phyloP scores from a whole-genome alignment of 208 protist genomes.

The Leishmania major region DNA sequence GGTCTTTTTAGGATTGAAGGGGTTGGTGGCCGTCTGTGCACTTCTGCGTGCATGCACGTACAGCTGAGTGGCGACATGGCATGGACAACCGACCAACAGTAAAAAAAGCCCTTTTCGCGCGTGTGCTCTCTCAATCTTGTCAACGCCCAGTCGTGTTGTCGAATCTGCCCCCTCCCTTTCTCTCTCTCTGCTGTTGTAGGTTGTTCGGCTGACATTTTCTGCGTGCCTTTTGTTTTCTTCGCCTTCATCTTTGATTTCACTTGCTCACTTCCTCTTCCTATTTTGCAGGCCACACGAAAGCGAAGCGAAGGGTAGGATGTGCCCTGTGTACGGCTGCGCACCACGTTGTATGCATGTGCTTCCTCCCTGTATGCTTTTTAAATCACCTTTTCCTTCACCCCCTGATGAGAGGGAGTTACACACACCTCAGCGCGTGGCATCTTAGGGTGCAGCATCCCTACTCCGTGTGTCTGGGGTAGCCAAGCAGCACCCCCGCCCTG shows the following conservation, averaged over 20 bases:
- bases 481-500: not conserved
- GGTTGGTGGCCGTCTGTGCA: not conserved
- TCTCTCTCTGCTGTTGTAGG: no score
- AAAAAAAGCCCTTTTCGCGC: not conserved
- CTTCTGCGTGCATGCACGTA: not conserved
- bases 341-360: not conserved
- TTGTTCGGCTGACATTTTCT: not conserved
- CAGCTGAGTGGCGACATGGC: not conserved
- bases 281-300: not conserved
- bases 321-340: not conserved
- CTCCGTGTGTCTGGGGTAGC: not conserved
- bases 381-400: not conserved
- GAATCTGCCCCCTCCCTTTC: not conserved
- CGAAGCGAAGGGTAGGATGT: not conserved
- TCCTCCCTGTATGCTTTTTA: not conserved
- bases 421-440: not conserved
- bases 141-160: not conserved
- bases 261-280: not conserved
- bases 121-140: not conserved
- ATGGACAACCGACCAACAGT: not conserved
- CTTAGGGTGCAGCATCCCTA: not conserved
- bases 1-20: not conserved
- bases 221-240: not conserved
- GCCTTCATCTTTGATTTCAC: not conserved
- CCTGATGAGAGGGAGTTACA: not conserved